Conservation (phyloP, 208 protist species). For the Acanthamoeba lenticulata region DNA sequence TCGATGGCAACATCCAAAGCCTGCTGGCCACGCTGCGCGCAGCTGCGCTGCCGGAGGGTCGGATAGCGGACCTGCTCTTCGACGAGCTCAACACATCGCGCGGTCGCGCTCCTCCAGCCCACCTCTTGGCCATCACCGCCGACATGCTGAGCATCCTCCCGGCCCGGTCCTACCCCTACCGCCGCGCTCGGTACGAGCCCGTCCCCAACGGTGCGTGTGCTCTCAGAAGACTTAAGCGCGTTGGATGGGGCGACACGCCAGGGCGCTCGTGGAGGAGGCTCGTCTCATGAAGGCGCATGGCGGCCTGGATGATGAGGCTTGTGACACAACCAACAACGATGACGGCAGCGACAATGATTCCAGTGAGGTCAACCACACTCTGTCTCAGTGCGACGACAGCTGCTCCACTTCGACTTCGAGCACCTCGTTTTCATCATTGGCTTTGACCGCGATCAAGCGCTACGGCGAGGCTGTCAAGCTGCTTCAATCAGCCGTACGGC, state of each 20-base stretch:
- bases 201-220: no score
- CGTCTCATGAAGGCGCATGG: slow-evolving; percentile 34
- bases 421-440: neutral
- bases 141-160: neutral
- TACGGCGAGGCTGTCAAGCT: neutral
- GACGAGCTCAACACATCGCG: neutral
- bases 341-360: neutral
- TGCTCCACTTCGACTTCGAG: neutral
- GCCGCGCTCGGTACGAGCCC: neutral
- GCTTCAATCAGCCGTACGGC: neutral
- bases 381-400: neutral
- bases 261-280: slow-evolving; percentile 20
- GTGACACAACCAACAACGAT: neutral
- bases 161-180: neutral
- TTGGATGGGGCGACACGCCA: no score
- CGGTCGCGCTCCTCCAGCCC: neutral
- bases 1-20: neutral
- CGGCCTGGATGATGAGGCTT: neutral
- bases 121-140: neutral
- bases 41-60: neutral
- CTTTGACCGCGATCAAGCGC: neutral
- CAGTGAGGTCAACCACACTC: neutral
- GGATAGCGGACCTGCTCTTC: neutral
- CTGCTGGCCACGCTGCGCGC: neutral
- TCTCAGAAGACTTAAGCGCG: no score